Conservation (phyloP, 176 grass and related monocot genomes). For the Panicum miliaceum region DNA sequence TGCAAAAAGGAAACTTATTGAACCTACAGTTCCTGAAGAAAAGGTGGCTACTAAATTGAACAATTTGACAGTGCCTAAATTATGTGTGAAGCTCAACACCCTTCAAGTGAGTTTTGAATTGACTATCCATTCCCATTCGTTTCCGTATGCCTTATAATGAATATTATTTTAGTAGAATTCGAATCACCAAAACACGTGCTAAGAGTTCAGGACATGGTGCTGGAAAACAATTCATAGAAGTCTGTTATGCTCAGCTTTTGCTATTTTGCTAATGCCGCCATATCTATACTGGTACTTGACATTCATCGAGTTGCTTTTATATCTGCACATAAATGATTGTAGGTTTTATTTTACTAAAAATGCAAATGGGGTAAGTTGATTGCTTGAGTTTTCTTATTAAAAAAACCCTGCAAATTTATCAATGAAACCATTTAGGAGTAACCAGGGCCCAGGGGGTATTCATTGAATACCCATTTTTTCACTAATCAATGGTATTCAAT, state of each 20-base stretch:
- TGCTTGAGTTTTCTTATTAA: too few species aligned
- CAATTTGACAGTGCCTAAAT: constrained; percentile 59
- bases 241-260: constrained; percentile 9
- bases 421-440: not conserved
- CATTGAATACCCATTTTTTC: too few species aligned
- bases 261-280: not conserved
- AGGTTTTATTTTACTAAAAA: not conserved
- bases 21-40: constrained; percentile 53
- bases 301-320: not conserved
- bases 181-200: not conserved
- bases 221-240: constrained; percentile 1
- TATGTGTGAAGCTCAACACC: constrained; percentile 95
- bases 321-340: not conserved
- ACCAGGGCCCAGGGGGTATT: too few species aligned
- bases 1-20: constrained; percentile 67
- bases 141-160: not conserved
- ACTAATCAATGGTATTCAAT: too few species aligned
- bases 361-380: not conserved
- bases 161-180: not conserved
- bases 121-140: constrained; percentile 4
- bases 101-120: constrained; percentile 67
- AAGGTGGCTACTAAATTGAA: constrained; percentile 60
- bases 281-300: not conserved
- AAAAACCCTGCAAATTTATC: not conserved
- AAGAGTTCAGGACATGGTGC: not conserved